A percentile compares a stretch with the other conserved stretches of the same genome.
Evolutionary conservation across 2,329 filamentous ascomycete species (phyloP).

Genomic region (Ophiosphaerella herpotricha): DNA sequence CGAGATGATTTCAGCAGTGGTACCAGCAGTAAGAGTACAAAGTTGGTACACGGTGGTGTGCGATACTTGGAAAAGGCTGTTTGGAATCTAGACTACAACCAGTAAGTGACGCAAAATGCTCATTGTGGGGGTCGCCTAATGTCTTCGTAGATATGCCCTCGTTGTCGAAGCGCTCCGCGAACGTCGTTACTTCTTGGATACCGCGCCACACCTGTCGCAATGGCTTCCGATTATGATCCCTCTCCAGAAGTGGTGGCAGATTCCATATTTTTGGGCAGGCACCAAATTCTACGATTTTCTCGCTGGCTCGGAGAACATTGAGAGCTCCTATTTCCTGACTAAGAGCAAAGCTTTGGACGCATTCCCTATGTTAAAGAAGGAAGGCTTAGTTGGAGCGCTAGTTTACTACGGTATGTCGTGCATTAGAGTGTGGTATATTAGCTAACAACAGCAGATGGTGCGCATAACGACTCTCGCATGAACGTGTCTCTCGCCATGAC

Average conservation of each 20-base stretch:
- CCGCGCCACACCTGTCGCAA: conserved; percentile 78
- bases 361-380: conserved; percentile 85
- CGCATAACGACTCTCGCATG: conserved; percentile 91
- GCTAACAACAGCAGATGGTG: conserved; percentile 65
- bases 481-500: conserved; percentile 89
- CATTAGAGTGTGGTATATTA: not conserved
- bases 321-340: conserved; percentile 86
- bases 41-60: conserved; percentile 83
- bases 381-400: conserved; percentile 76
- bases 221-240: conserved; percentile 86
- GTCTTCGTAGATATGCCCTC: conserved; percentile 60
- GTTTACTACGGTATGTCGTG: conserved; percentile 73
- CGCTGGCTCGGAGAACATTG: conserved; percentile 83
- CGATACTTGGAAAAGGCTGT: conserved; percentile 86
- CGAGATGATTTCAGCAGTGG: conserved; percentile 82
- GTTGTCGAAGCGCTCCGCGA: conserved; percentile 82
- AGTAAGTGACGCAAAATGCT: conserved; percentile 53
- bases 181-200: conserved; percentile 81
- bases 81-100: conserved; percentile 82
- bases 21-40: conserved; percentile 85
- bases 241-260: conserved; percentile 81
- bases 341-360: conserved; percentile 84
- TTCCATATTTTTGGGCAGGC: conserved; percentile 77
- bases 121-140: not conserved
- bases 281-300: conserved; percentile 85